Conservation (phyloP, 768 basidiomycete species). For the Erythrobasidium yunnanense region DNA sequence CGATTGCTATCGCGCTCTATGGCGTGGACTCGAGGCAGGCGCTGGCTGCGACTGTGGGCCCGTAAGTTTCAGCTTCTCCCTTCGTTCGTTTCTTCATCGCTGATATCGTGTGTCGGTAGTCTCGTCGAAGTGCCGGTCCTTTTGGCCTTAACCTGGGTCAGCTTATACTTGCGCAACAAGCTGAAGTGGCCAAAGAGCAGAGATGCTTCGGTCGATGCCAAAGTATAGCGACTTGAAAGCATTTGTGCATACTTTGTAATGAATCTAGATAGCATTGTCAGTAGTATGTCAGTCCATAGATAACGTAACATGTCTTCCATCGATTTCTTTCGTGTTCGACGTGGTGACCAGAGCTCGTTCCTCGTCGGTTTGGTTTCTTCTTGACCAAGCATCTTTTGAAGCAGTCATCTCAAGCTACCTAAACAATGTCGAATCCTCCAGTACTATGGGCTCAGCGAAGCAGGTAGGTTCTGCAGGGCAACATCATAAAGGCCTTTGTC, state of each 20-base stretch:
- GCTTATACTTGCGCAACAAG: conserved; percentile 46
- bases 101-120: neutral
- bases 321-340: too few species aligned
- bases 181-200: conserved; percentile 43
- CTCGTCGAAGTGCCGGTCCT: conserved; percentile 57
- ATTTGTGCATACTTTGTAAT: too few species aligned
- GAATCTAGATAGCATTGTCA: too few species aligned
- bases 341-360: too few species aligned
- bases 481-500: too few species aligned
- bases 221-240: too few species aligned
- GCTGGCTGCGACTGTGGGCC: conserved; percentile 56
- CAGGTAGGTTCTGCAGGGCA: conserved; percentile 21
- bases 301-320: too few species aligned
- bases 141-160: conserved; percentile 57
- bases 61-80: neutral
- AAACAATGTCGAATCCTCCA: conserved; percentile 16
- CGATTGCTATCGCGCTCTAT: conserved; percentile 65
- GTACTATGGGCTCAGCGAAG: conserved; percentile 22
- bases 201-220: neutral
- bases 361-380: too few species aligned
- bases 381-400: too few species aligned
- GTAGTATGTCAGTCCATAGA: too few species aligned
- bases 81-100: neutral
- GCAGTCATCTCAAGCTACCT: too few species aligned
- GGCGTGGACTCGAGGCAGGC: conserved; percentile 69